Base-by-base conservation (phyloP, 2,329 filamentous ascomycete genomes). In the Ilyonectria sp. region DNA sequence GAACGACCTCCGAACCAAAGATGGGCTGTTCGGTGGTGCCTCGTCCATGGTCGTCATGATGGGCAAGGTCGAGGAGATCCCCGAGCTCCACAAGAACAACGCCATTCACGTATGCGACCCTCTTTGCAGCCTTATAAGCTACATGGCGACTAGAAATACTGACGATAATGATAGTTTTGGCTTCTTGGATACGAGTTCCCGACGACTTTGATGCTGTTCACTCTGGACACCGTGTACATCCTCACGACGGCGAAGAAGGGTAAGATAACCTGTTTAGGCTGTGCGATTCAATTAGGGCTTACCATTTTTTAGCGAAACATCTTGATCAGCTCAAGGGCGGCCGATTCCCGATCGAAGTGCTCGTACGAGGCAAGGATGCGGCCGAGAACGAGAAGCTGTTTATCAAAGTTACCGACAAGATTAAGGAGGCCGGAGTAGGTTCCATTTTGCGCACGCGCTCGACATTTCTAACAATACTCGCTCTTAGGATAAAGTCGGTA, bases 181-280 rank as follows among this genome's bases (percentile, higher is more conserved):
- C 88, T 99, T 62, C 89, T 99, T 69, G 96, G 96, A 76, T 99
- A 99, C 86, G 96, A 99, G 81, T 99, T 99, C 78, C 96, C 96
- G 37, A 95, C 95, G 44, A 99, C 96, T 0, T 86, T 99, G 71
- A 94, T 99, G 86, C 88, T 99, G 59, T 91, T 99, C 80, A 98
- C 95, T 1, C 85, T 91, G 68, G 96, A 98, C 69, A 90, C 91
- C 53, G 87, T 98, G 75, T 97, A 96, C 83, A 92, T 98, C 67
- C 91, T 99, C 72, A 99, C 96, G 7, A 99, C 96, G 6, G 92
- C 94, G 66, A 99, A 99, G 85, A 99, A 99, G 90, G 95, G 94
- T 97, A 79, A 44, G 73, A n/a, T 23, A 7, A 37, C 44, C 7
- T 23, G 19, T 21, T 23, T 19, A 21, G 13, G 37, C n/a, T 33